These are phyloP conservation scores for Chenopodium berlandieri DNA, from an alignment of 148 eudicot genomes.

Conservation along the genomic window DNA sequence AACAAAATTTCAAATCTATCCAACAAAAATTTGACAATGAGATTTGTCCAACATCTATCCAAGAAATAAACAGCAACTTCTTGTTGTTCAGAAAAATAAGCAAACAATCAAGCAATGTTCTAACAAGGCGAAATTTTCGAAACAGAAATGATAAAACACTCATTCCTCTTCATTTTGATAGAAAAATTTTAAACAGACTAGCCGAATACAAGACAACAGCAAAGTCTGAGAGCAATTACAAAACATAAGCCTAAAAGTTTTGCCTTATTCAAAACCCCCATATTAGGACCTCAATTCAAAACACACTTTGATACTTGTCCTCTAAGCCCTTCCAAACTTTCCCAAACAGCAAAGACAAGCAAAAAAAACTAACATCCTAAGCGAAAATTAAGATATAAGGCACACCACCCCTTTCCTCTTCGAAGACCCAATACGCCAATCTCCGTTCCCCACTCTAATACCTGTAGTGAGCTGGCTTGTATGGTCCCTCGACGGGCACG, in stretches of 20 bases:
- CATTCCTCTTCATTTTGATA: conserved; percentile 23
- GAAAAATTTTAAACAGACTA: conserved; percentile 18
- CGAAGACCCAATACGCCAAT: not conserved
- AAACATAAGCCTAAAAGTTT: conserved; percentile 3
- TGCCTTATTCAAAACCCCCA: conserved; percentile 21
- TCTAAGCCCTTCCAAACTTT: conserved; percentile 3
- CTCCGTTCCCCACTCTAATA: conserved; percentile 41
- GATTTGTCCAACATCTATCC: no score
- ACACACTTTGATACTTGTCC: conserved; percentile 12
- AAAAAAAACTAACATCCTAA: not conserved
- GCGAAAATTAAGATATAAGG: not conserved
- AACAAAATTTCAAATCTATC: no score
- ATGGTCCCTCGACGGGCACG: conserved; percentile 81
- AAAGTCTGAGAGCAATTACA: conserved; percentile 26
- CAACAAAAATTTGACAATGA: no score
- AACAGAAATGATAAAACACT: conserved; percentile 14
- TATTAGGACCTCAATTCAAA: conserved; percentile 17
- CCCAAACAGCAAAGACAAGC: conserved; percentile 7
- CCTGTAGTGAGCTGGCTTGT: conserved; percentile 96
- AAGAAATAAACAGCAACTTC: not conserved
- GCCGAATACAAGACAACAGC: conserved; percentile 11
- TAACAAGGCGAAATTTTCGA: not conserved
- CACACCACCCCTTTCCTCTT: not conserved
- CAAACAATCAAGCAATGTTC: not conserved
- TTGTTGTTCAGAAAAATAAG: not conserved